These are phyloP conservation scores for Penicillium sp. DNA, from an alignment of 2,329 filamentous ascomycete species.

Conservation along the genomic window DNA sequence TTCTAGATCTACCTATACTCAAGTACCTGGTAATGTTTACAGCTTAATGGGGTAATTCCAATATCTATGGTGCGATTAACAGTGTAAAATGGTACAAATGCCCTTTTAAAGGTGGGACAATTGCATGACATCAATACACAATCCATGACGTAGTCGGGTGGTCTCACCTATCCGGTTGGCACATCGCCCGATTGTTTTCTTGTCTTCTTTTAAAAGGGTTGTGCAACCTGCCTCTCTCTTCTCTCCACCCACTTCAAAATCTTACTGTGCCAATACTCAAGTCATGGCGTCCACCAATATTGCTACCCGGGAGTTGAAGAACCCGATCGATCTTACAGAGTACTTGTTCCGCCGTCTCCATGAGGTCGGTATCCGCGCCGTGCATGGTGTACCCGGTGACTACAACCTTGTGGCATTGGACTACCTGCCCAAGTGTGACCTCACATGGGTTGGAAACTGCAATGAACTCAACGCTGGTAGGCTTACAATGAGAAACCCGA, in stretches of 20 bases:
- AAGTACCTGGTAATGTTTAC: neutral
- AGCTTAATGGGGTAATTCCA: neutral
- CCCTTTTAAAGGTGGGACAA: neutral
- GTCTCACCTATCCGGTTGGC: conserved; percentile 8
- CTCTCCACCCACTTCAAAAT: neutral
- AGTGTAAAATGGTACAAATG: neutral
- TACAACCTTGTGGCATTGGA: conserved; percentile 68
- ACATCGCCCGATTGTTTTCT: neutral
- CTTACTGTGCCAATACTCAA: neutral
- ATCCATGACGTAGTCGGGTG: conserved; percentile 22
- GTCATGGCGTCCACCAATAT: conserved; percentile 43
- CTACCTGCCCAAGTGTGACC: conserved; percentile 55
- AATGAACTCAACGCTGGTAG: conserved; percentile 63
- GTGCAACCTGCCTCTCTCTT: neutral
- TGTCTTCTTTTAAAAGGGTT: neutral
- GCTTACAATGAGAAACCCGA: neutral
- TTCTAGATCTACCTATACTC: too few species aligned
- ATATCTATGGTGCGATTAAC: too few species aligned
- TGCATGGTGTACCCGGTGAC: conserved; percentile 60
- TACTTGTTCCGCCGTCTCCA: conserved; percentile 53
- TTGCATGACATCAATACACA: conserved; percentile 27
- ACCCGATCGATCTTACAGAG: conserved; percentile 48
- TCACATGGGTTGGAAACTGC: conserved; percentile 62
- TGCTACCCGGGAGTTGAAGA: conserved; percentile 45
- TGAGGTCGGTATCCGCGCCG: conserved; percentile 50